A percentile compares a stretch with the other conserved stretches of the same genome.
Conservation (phyloP, 148 eudicot genomes). For the Rheum nobile region DNA sequence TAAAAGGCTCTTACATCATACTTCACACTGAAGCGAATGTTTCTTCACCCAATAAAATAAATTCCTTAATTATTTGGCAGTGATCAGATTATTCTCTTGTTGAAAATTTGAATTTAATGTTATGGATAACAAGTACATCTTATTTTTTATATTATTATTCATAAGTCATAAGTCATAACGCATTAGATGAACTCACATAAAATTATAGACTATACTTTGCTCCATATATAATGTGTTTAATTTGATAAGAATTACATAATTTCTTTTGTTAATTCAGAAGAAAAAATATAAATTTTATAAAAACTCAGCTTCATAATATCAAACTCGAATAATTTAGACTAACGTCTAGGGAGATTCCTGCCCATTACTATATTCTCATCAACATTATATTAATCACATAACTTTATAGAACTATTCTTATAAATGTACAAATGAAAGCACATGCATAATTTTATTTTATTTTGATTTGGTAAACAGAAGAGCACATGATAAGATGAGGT, state of each 20-base stretch:
- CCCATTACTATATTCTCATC: not conserved
- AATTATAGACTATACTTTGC: too few relatives aligned
- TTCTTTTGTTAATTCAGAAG: too few relatives aligned
- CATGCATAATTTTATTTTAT: not conserved
- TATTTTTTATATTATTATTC: too few relatives aligned
- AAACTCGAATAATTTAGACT: too few relatives aligned
- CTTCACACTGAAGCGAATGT: not conserved
- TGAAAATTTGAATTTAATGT: not conserved
- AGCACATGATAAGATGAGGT: constrained; percentile 1
- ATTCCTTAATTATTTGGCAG: too few relatives aligned
- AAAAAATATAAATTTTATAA: too few relatives aligned
- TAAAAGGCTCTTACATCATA: not conserved
- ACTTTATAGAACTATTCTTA: not conserved
- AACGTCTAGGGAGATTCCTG: not conserved
- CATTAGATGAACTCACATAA: too few relatives aligned
- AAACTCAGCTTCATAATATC: too few relatives aligned
- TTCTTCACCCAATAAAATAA: too few relatives aligned
- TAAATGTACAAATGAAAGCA: not conserved
- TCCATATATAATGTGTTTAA: too few relatives aligned
- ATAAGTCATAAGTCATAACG: too few relatives aligned
- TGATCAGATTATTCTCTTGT: not conserved
- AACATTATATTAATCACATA: not conserved
- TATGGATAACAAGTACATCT: not conserved
- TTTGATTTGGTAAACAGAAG: not conserved
- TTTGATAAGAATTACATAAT: too few relatives aligned